These are phyloP conservation scores for Nectriaceae sp. DNA, from an alignment of 2,329 filamentous ascomycete genomes.

Conservation along the genomic window DNA sequence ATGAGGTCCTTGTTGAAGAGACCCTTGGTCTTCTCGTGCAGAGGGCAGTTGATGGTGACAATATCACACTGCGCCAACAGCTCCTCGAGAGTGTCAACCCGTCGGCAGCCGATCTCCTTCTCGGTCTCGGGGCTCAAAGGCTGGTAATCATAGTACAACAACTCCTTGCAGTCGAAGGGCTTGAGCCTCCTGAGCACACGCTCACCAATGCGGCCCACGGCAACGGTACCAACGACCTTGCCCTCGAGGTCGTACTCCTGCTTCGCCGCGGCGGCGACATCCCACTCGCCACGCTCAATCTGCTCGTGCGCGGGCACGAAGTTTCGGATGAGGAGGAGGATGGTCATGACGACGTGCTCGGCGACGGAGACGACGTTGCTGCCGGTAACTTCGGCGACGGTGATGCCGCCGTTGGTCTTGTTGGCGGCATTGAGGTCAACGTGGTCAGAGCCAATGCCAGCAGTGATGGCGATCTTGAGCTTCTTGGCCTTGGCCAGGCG, in stretches of 20 bases:
- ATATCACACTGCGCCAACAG: slow-evolving; percentile 93
- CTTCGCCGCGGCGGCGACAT: slow-evolving; percentile 95
- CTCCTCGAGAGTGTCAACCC: slow-evolving; percentile 88
- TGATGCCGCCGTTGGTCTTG: slow-evolving; percentile 97
- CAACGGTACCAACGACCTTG: slow-evolving; percentile 98
- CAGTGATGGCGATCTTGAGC: slow-evolving; percentile 94
- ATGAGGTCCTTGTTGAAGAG: slow-evolving; percentile 99
- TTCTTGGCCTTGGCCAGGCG: slow-evolving; percentile 98
- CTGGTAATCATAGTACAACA: slow-evolving; percentile 99
- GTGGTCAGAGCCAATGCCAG: slow-evolving; percentile 97
- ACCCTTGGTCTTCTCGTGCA: slow-evolving; percentile 96
- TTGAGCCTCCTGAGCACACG: slow-evolving; percentile 94
- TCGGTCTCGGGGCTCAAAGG: slow-evolving; percentile 82
- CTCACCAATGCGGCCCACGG: slow-evolving; percentile 96
- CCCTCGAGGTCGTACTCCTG: slow-evolving; percentile 96
- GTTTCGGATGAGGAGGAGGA: slow-evolving; percentile 93
- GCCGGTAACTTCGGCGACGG: slow-evolving; percentile 95
- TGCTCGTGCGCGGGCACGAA: slow-evolving; percentile 97
- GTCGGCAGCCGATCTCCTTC: slow-evolving; percentile 92
- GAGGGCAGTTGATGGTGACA: slow-evolving; percentile 98
- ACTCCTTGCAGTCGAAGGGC: slow-evolving; percentile 99
- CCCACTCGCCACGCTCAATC: slow-evolving; percentile 86
- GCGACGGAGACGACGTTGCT: slow-evolving; percentile 98
- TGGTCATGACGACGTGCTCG: slow-evolving; percentile 99
- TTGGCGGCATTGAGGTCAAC: slow-evolving; percentile 96